Evolutionary conservation across 257 asterid genomes (phyloP).

Genomic region (Cruciata laevipes): DNA sequence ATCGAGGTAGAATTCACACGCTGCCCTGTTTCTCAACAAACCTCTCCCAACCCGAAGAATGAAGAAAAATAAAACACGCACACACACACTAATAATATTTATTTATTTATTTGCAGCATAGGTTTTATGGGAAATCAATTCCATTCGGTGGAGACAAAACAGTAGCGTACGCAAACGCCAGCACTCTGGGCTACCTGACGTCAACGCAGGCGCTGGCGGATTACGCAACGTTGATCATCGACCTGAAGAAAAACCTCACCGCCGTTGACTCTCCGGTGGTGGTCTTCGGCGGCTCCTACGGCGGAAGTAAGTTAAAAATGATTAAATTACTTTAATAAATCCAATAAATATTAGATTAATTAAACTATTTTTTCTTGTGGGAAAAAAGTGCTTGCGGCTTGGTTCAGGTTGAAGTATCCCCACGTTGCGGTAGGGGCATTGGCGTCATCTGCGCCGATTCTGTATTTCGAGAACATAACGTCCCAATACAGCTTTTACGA

Average conservation of each 20-base stretch:
- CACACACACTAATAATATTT: neutral
- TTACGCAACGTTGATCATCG: constrained; percentile 66
- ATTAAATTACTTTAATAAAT: too few species aligned
- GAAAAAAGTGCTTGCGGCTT: constrained; percentile 97
- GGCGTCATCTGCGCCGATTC: constrained; percentile 94
- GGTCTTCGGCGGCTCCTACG: constrained; percentile 91
- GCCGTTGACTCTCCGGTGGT: constrained; percentile 68
- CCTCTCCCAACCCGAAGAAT: neutral
- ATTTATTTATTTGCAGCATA: constrained; percentile 45
- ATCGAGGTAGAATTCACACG: constrained; percentile 50
- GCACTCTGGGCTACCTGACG: constrained; percentile 71
- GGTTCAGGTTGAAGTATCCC: constrained; percentile 94
- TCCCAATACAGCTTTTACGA: constrained; percentile 60
- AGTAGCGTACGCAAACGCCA: constrained; percentile 56
- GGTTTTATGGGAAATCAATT: constrained; percentile 79
- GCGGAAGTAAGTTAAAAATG: constrained; percentile 51
- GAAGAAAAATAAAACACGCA: neutral
- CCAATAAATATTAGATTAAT: too few species aligned
- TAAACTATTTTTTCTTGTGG: too few species aligned
- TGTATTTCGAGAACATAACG: constrained; percentile 75
- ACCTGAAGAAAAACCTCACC: constrained; percentile 59
- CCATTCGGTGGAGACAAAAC: constrained; percentile 62
- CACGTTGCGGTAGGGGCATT: constrained; percentile 82
- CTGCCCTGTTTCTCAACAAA: neutral
- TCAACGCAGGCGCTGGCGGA: constrained; percentile 90